Conservation (phyloP, 1,139 yeast species). For the Nakaseomyces nivariensis region DNA sequence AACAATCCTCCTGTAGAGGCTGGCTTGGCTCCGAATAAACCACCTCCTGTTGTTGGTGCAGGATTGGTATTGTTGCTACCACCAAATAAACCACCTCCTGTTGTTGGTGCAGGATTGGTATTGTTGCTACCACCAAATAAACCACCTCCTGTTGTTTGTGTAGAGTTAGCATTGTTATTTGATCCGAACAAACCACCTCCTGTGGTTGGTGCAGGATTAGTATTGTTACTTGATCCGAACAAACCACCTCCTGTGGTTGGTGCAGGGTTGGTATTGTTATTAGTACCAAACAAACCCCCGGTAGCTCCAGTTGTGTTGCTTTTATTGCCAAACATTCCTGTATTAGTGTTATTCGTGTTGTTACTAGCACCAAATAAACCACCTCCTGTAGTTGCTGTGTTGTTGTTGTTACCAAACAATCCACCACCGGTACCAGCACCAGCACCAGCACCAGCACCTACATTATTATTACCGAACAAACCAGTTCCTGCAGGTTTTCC, state of each 20-base stretch:
- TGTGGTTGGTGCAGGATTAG: constrained; percentile 5
- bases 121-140: constrained; percentile 6
- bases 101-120: not conserved
- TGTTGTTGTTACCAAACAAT: constrained; percentile 31
- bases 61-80: constrained; percentile 5
- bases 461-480: constrained; percentile 12
- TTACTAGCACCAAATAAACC: constrained; percentile 7
- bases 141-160: constrained; percentile 14
- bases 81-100: constrained; percentile 31
- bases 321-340: constrained; percentile 31
- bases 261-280: not conserved
- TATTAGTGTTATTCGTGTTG: constrained; percentile 5
- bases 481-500: constrained; percentile 6
- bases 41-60: constrained; percentile 10
- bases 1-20: constrained; percentile 18
- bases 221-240: constrained; percentile 4
- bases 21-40: constrained; percentile 25
- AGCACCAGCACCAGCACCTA: not conserved
- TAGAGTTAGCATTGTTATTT: not conserved
- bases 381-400: constrained; percentile 6
- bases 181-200: constrained; percentile 14
- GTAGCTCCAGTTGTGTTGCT: constrained; percentile 3
- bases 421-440: constrained; percentile 19
- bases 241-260: constrained; percentile 14
- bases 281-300: constrained; percentile 12